Base-by-base conservation (phyloP, 148 eudicot species). In the Suaeda aralocaspica region DNA sequence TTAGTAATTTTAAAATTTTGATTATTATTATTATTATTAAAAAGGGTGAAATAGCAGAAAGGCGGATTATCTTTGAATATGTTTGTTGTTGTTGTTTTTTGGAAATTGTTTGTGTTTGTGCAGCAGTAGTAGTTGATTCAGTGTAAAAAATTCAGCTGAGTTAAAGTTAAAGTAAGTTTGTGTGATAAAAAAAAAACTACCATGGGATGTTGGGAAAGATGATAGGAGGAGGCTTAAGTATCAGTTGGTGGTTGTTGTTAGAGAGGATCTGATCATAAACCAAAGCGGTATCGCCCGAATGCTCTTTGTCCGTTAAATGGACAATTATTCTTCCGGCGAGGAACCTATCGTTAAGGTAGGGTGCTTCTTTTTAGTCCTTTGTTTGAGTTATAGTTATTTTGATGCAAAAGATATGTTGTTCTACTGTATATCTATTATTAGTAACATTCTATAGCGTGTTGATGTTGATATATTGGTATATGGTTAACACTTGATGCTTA, bases 271-370 rank as follows among this genome's bases (percentile, higher is more conserved):
- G 80, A 83, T 11, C n/a, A n/a, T n/a, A n/a, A n/a, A n/a, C n/a
- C n/a, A 22, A 45, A 72, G 77, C 78, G 74, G 52, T 57, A 57
- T n/a, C 65, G 16, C 82, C 49, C 49, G 67, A 74, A 50, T 70
- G 31, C 59, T 21, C 33, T 64, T 73, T 64, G 78, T 49, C 77
- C 69, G 52, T 59, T 80, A 69, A 78, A 92, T 92, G 98, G 96
- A 88, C 77, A 78, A 82, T 55, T 83, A 84, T 80, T 89, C 93
- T 69, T 89, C 93, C 63, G 96, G 88, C 64, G 98, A 92, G 72
- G 93, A 92, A 64, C 82, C 84, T n/a, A 66, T 82, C 63, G 68
- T 88, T 69, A 92, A 92, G 93, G n/a, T n/a, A n/a, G n/a, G 93
- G 98, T 92, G 71, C 68, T 67, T 16, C 60, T 11, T 51, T 28